Conservation (phyloP, 2,329 filamentous ascomycete genomes). For the Lasiodiplodia gonubiensis region DNA sequence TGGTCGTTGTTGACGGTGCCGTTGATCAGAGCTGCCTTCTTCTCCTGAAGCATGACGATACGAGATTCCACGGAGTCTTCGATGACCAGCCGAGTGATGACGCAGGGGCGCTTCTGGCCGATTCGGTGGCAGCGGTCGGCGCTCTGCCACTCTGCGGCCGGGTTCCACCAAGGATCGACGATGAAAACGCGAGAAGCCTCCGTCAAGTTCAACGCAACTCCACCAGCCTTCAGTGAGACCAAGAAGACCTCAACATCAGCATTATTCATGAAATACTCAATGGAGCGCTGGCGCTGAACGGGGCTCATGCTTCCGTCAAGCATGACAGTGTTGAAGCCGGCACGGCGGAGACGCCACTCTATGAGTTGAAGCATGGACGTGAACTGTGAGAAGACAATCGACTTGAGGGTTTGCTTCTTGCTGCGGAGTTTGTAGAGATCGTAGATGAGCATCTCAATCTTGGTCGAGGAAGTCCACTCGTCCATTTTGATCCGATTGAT, state of each 20-base stretch:
- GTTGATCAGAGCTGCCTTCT: constrained; percentile 98
- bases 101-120: constrained; percentile 90
- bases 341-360: constrained; percentile 92
- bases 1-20: constrained; percentile 95
- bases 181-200: constrained; percentile 96
- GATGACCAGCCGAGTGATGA: constrained; percentile 92
- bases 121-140: constrained; percentile 88
- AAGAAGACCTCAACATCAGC: constrained; percentile 94
- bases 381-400: constrained; percentile 97
- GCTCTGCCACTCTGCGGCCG: constrained; percentile 99
- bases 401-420: constrained; percentile 92
- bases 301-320: constrained; percentile 97
- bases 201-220: constrained; percentile 92
- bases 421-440: constrained; percentile 90
- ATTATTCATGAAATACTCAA: constrained; percentile 96
- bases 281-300: constrained; percentile 87
- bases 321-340: constrained; percentile 98
- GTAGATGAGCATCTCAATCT: constrained; percentile 95
- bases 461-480: constrained; percentile 97
- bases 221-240: constrained; percentile 93
- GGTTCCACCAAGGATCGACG: constrained; percentile 99
- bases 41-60: constrained; percentile 95
- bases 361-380: constrained; percentile 97
- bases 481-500: constrained; percentile 99
- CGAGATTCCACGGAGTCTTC: constrained; percentile 96